These are phyloP conservation scores for Trematosphaeria pertusa DNA, from an alignment of 2,329 filamentous ascomycete species.

Conservation along the genomic window DNA sequence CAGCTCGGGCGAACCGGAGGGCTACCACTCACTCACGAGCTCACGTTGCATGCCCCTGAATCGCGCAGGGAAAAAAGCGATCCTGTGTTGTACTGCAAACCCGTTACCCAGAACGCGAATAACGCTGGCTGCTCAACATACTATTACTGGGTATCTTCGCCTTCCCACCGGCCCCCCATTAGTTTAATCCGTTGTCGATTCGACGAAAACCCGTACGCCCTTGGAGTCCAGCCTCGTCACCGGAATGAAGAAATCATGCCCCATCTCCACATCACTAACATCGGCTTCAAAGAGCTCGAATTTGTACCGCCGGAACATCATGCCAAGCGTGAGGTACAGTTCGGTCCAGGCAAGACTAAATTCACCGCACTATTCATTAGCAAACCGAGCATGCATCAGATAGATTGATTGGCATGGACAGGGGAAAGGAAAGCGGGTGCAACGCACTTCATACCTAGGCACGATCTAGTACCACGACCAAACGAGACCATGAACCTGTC, in stretches of 20 bases:
- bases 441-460: constrained; percentile 50
- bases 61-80: too few species aligned
- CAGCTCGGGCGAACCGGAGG: too few species aligned
- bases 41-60: too few species aligned
- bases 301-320: constrained; percentile 41
- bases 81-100: too few species aligned
- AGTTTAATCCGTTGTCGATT: constrained; percentile 24
- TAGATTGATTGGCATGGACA: background rate
- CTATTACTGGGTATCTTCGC: too few species aligned
- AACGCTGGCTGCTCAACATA: too few species aligned
- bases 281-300: constrained; percentile 41
- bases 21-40: too few species aligned
- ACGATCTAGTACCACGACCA: constrained; percentile 50
- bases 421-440: constrained; percentile 1
- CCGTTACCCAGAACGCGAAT: too few species aligned
- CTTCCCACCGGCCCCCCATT: background rate
- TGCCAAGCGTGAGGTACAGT: constrained; percentile 41
- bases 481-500: constrained; percentile 53
- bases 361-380: constrained; percentile 4
- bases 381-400: background rate
- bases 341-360: constrained; percentile 43
- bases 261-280: constrained; percentile 39
- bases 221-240: constrained; percentile 39
- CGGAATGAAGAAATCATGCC: constrained; percentile 50
- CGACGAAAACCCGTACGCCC: constrained; percentile 44